phyloP scores from a whole-genome alignment of 306 rosid species.

The apple (Malus domestica) region ASM211411v1 NC_041795.1:10441001-10441500 shows the following conservation, averaged over 20 bases:
- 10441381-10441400: background rate
- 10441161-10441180: background rate
- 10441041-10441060: too few relatives aligned
- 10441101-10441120: too few relatives aligned
- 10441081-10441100: too few relatives aligned
- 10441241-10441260: background rate
- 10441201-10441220: background rate
- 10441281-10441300: background rate
- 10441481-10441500: background rate
- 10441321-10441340: slow-evolving; percentile 1
- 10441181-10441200: background rate
- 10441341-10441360: slow-evolving; percentile 1
- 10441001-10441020: too few relatives aligned
- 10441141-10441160: slow-evolving; percentile 1
- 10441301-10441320: slow-evolving; percentile 18
- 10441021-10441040: too few relatives aligned
- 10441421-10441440: background rate
- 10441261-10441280: background rate
- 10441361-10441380: background rate
- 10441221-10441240: background rate
- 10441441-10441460: slow-evolving; percentile 2
- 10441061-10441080: too few relatives aligned
- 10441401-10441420: background rate
- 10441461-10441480: background rate
- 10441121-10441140: too few relatives aligned